phyloP scores from a whole-genome alignment of 2,329 filamentous ascomycete species.

The Periconia sp. region DNA sequence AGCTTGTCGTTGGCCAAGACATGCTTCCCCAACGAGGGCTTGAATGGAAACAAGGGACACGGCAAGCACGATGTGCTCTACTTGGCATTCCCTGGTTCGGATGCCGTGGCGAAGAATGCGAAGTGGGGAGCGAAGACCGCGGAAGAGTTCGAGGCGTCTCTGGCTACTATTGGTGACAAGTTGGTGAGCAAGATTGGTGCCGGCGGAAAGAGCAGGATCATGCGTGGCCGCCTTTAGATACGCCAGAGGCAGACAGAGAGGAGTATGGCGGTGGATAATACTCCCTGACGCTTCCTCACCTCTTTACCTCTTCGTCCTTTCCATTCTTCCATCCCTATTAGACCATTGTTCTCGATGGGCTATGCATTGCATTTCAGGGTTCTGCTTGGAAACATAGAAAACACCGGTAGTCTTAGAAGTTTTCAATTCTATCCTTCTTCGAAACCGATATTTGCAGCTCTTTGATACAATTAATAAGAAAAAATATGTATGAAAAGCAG shows the following conservation, averaged over 20 bases:
- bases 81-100: slow-evolving; percentile 60
- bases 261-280: neutral
- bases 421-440: too few relatives aligned
- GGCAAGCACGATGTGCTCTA: slow-evolving; percentile 62
- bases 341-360: too few relatives aligned
- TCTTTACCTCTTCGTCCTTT: too few relatives aligned
- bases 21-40: slow-evolving; percentile 52
- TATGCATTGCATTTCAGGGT: too few relatives aligned
- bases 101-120: slow-evolving; percentile 61
- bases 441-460: too few relatives aligned
- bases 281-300: too few relatives aligned
- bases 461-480: too few relatives aligned
- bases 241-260: neutral
- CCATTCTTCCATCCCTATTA: too few relatives aligned
- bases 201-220: neutral
- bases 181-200: slow-evolving; percentile 44
- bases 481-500: too few relatives aligned
- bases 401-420: too few relatives aligned
- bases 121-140: slow-evolving; percentile 57
- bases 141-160: slow-evolving; percentile 57
- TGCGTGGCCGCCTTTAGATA: neutral
- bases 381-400: too few relatives aligned
- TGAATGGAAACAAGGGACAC: slow-evolving; percentile 61
- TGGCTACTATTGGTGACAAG: slow-evolving; percentile 54
- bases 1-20: slow-evolving; percentile 60